Percentiles rank a stretch among this genome's conserved stretches.
Conservation (phyloP, 129 eudicot species). For the Lactuca sativa region DNA sequence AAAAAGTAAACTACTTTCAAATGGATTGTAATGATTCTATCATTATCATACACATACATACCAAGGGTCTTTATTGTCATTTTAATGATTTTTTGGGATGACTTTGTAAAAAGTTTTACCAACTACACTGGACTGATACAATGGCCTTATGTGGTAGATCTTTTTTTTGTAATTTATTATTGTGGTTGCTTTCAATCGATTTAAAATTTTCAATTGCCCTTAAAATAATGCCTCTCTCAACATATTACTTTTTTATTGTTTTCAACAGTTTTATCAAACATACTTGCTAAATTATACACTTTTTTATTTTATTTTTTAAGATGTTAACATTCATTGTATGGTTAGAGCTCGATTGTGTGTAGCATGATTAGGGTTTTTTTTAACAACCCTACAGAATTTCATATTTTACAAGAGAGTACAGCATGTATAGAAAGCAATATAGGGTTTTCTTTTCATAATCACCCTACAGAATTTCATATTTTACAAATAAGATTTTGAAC, state of each 20-base stretch:
- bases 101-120: constrained; percentile 4
- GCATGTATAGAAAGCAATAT: neutral
- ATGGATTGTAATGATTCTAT: too few relatives aligned
- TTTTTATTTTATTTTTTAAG: too few relatives aligned
- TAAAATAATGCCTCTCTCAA: neutral
- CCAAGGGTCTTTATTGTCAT: constrained; percentile 1
- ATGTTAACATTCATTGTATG: neutral
- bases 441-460: neutral
- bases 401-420: neutral
- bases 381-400: too few relatives aligned
- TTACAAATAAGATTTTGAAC: neutral
- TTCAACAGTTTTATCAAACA: neutral
- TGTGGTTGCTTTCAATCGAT: constrained; percentile 26
- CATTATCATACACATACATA: neutral
- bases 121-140: constrained; percentile 12
- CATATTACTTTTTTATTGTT: neutral
- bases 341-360: neutral
- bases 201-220: constrained; percentile 3
- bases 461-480: neutral
- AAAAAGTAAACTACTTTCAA: too few relatives aligned
- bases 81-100: constrained; percentile 6
- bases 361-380: neutral
- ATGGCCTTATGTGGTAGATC: constrained; percentile 13
- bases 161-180: constrained; percentile 3
- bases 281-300: neutral